Base-by-base conservation (phyloP, 495 filamentous ascomycete species). In the Talaromyces thailandensis region DNA sequence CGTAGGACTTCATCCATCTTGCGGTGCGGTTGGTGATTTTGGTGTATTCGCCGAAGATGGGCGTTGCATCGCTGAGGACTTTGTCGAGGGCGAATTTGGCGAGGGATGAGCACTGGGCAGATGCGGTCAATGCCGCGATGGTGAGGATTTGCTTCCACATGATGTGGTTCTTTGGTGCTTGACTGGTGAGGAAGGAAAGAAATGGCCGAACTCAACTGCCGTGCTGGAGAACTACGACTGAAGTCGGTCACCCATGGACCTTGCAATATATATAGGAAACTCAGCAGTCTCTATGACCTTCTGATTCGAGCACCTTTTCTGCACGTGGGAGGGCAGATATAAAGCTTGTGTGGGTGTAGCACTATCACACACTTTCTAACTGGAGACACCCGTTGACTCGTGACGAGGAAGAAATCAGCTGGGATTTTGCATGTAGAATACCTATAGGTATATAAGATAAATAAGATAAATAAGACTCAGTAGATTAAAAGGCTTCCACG, bases 1-100 rank as follows among this genome's bases (percentile, higher is more conserved):
- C 64, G 45, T 77, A 69, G 0, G 26, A 24, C 9, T 70, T 67
- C 81, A 85, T 82, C 81, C 82, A 83, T 58, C 66, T 65, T 0
- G 77, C 61, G n/a, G 64, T 70, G 23, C 51, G 50, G 14, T n/a
- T 64, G 16, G 65, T 51, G 1, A 62, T 63, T 14, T 70, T 68
- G 16, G 40, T 58, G 58, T 75, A 77, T 12, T 63, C 7, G 0
- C 79, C 78, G 62, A 81, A 76, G 35, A 80, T 72, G 3, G 74
- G 76, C 3, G 73, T 68, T 23, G 72, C 73, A 64, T 78, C 75
- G 7, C 62, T 43, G 6, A 80, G 72, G 55, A 80, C 71, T 45
- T 78, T 81, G 43, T 75, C 60, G 7, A 79, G 64, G 7, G 76
- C 77, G 11, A 75, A 65, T 55, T 75, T 64, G 7, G 69, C 68